These are phyloP conservation scores for Beauveria australis DNA, from an alignment of 2,329 filamentous ascomycete genomes.

Conservation along the genomic window DNA sequence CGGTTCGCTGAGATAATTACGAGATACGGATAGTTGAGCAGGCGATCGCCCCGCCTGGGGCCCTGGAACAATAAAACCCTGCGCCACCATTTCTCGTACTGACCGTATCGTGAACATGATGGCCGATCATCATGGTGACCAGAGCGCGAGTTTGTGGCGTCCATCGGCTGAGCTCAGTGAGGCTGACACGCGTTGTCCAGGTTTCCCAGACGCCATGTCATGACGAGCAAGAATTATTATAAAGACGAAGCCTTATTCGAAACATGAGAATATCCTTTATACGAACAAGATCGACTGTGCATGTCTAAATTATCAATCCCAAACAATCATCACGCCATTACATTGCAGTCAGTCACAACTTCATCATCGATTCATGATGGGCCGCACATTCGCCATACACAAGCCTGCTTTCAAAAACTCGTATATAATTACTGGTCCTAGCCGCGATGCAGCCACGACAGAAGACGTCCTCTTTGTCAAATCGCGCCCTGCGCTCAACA, in stretches of 20 bases:
- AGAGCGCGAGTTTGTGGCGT: constrained; percentile 5
- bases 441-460: neutral
- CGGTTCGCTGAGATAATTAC: too few relatives aligned
- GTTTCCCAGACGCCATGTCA: neutral
- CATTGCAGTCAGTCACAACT: neutral
- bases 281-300: neutral
- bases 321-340: neutral
- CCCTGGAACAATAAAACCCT: neutral
- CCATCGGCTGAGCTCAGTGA: neutral
- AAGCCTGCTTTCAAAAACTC: constrained; percentile 1
- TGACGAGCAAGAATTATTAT: neutral
- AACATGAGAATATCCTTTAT: neutral
- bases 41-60: too few relatives aligned
- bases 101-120: neutral
- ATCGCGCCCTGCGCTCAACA: neutral
- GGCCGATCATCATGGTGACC: neutral
- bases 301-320: neutral
- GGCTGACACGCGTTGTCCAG: neutral
- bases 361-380: neutral
- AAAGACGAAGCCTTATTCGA: neutral
- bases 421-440: constrained; percentile 1
- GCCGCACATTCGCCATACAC: constrained; percentile 1
- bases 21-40: too few relatives aligned
- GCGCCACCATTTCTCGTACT: constrained; percentile 2
- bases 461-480: neutral